Base-by-base conservation (phyloP, 805 yeast species). In the Lipomyces orientalis region DNA sequence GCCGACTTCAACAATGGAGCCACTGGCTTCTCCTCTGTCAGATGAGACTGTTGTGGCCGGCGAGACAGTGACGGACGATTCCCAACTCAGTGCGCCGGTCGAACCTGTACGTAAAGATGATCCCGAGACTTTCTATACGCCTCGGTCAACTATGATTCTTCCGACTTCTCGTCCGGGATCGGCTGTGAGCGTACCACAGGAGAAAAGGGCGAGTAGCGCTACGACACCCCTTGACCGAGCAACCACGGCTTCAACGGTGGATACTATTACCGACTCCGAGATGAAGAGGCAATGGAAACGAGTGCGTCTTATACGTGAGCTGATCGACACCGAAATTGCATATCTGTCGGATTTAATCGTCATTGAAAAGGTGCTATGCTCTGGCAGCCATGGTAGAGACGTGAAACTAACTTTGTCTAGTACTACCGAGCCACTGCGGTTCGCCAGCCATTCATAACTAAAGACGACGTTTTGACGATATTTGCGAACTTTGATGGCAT, bases 331-430 rank as follows among this genome's bases (percentile, higher is more conserved):
- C 12, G 84, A 81, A 64, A 66, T 74, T 16, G 71, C 71, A n/a
- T 81, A 78, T 64, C 74, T 79, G 9, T 73, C 73, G 16, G 83
- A 81, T 64, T 69, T 81, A 73, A 75, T 70, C 1, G 79, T 80
- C 2, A 73, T 78, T 6, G 76, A 69, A 68, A 70, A 73, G 74
- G 62, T 73, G 71, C 29, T 2, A 5, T 52, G 14, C 34, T 61
- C 64, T 22, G 73, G 70, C 19, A 64, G 60, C 31, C 72, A 62
- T 58, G 58, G 61, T 19, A 70, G 74, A 8, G 76, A 74, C 16
- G 69, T 79, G 10, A 68, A 77, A 22, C 25, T 31, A 10, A 22
- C 31, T 31, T 29, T 31, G 7, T 57, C 12, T 54, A 67, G 71
- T 70, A 58, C 49, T 71, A 70, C 31, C 66, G 65, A 8, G 55